These are phyloP conservation scores for Boletus calvinii DNA, from an alignment of 1,284 basidiomycete genomes.

Conservation along the genomic window DNA sequence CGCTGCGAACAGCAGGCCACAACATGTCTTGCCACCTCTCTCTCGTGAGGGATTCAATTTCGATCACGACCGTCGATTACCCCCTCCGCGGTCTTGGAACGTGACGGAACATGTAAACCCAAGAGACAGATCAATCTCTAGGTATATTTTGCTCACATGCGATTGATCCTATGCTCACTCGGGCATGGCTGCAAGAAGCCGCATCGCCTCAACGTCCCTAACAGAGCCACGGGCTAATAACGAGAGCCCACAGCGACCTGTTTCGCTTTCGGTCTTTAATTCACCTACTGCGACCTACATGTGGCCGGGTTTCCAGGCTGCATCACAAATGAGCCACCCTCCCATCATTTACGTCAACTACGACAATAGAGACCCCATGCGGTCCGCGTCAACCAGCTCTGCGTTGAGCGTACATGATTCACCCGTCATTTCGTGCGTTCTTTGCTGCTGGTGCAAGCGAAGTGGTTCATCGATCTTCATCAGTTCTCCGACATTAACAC, in stretches of 20 bases:
- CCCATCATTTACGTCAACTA: conserved; percentile 41
- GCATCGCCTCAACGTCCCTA: conserved; percentile 23
- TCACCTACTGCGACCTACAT: conserved; percentile 42
- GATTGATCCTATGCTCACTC: conserved; percentile 19
- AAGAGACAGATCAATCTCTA: conserved; percentile 28
- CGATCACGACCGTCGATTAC: conserved; percentile 36
- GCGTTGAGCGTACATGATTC: conserved; percentile 30
- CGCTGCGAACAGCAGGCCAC: conserved; percentile 33
- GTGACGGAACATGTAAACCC: conserved; percentile 20
- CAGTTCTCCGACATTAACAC: conserved; percentile 32
- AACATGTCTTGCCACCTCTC: conserved; percentile 35
- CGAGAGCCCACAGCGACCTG: conserved; percentile 33
- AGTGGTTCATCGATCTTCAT: conserved; percentile 18
- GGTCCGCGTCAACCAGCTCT: conserved; percentile 34
- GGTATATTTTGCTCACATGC: conserved; percentile 22
- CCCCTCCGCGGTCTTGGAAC: conserved; percentile 35
- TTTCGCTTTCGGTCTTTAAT: conserved; percentile 39
- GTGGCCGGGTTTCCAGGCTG: conserved; percentile 39
- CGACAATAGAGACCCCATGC: conserved; percentile 32
- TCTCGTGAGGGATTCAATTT: conserved; percentile 35
- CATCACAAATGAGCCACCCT: conserved; percentile 38
- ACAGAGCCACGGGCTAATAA: conserved; percentile 25
- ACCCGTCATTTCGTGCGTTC: conserved; percentile 31
- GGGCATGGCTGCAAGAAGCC: conserved; percentile 22
- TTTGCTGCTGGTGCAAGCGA: conserved; percentile 14